Conservation (phyloP, 2,329 filamentous ascomycete species). For the Xylariales sp. region DNA sequence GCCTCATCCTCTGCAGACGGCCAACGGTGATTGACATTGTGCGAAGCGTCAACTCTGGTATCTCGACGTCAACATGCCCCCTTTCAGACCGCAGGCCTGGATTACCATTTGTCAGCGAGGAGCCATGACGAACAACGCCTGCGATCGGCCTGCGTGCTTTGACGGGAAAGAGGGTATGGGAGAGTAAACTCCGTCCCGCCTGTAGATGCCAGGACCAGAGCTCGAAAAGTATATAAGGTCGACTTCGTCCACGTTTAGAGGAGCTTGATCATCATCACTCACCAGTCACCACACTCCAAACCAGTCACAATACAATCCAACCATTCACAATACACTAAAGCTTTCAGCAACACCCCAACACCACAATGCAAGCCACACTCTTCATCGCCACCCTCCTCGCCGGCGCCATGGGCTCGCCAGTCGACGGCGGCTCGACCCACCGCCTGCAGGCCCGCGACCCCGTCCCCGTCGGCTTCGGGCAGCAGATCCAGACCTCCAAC, state of each 20-base stretch:
- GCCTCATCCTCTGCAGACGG: neutral
- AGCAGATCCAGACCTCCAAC: constrained; percentile 26
- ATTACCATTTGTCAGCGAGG: neutral
- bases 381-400: constrained; percentile 18
- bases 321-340: neutral
- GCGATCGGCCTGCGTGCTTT: neutral
- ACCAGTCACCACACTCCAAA: neutral
- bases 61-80: too few species aligned
- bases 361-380: constrained; percentile 23
- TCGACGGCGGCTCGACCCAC: constrained; percentile 4
- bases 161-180: neutral
- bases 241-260: neutral
- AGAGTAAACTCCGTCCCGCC: too few species aligned
- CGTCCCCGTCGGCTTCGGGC: constrained; percentile 18
- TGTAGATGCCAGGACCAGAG: neutral
- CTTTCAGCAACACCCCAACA: neutral
- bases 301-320: neutral
- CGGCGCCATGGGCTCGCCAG: constrained; percentile 5
- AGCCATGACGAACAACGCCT: neutral
- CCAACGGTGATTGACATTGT: too few species aligned
- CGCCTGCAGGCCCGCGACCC: constrained; percentile 10
- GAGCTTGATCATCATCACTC: constrained; percentile 16
- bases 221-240: constrained; percentile 5
- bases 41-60: too few species aligned
- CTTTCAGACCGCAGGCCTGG: too few species aligned